Conservation (phyloP, 345 rosid species). For the Lepidium africanum region DNA sequence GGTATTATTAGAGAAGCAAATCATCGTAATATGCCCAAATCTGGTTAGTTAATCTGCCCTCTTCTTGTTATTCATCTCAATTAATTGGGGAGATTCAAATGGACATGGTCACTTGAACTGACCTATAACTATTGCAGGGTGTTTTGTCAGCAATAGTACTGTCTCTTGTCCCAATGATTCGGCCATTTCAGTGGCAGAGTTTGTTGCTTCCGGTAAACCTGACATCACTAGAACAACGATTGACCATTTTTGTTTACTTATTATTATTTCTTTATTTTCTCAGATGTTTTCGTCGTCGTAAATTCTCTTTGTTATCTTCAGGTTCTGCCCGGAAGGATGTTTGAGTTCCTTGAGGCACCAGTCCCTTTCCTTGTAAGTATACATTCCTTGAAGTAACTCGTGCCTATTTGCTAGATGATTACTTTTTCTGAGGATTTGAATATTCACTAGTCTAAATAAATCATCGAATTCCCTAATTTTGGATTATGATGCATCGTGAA, state of each 20-base stretch:
- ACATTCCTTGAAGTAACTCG: background rate
- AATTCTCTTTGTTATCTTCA: conserved; percentile 24
- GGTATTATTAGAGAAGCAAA: conserved; percentile 84
- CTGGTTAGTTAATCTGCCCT: conserved; percentile 48
- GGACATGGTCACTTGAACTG: conserved; percentile 5
- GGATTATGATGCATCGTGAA: background rate
- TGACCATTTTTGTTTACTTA: background rate
- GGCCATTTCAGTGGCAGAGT: conserved; percentile 99
- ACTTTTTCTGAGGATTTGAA: background rate
- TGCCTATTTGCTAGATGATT: background rate
- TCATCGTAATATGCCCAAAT: conserved; percentile 76
- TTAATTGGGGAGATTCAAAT: background rate
- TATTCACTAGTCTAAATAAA: conserved; percentile 1
- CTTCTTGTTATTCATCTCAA: background rate
- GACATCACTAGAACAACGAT: background rate
- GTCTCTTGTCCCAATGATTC: conserved; percentile 83
- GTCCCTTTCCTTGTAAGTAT: conserved; percentile 94
- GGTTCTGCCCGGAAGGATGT: conserved; percentile 82
- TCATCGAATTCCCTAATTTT: background rate
- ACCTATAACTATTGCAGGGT: conserved; percentile 52
- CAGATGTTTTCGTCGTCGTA: background rate
- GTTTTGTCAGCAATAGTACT: conserved; percentile 78
- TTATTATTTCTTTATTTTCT: too few species aligned
- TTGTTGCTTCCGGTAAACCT: conserved; percentile 84
- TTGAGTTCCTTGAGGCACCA: conserved; percentile 98